These are phyloP conservation scores for Guadua angustifolia DNA, from an alignment of 176 grass and related monocot genomes.

Conservation along the genomic window DNA sequence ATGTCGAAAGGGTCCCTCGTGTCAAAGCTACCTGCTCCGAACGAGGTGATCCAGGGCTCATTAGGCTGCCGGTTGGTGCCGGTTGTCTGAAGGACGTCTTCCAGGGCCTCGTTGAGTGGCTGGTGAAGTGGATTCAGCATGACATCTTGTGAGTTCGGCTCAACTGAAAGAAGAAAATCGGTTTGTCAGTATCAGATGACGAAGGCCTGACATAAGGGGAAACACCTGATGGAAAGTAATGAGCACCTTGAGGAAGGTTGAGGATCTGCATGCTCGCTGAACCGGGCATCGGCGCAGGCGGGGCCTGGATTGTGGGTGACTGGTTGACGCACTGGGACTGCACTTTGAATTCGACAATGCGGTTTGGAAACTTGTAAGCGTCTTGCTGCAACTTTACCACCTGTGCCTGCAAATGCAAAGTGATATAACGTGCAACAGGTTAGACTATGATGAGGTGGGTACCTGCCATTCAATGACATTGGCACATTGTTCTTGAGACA, in stretches of 20 bases:
- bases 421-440: not conserved
- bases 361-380: conserved; percentile 63
- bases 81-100: conserved; percentile 54
- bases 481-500: not conserved
- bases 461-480: not conserved
- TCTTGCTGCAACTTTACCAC: conserved; percentile 73
- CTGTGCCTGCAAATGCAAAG: conserved; percentile 46
- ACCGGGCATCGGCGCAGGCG: not conserved
- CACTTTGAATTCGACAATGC: conserved; percentile 65
- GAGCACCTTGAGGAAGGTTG: conserved; percentile 21
- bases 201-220: not conserved
- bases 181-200: not conserved
- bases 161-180: conserved; percentile 28
- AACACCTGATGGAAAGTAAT: conserved; percentile 15
- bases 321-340: conserved; percentile 40
- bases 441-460: not conserved
- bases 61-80: conserved; percentile 24
- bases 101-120: conserved; percentile 43
- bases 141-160: conserved; percentile 31
- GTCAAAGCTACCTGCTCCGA: conserved; percentile 38
- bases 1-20: conserved; percentile 55
- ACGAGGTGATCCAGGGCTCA: conserved; percentile 48
- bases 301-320: conserved; percentile 2
- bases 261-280: conserved; percentile 43
- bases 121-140: conserved; percentile 29